Percentiles rank a stretch among this genome's conserved stretches.
Conservation (phyloP, 345 rosid species). For the Linum trigynum region DNA sequence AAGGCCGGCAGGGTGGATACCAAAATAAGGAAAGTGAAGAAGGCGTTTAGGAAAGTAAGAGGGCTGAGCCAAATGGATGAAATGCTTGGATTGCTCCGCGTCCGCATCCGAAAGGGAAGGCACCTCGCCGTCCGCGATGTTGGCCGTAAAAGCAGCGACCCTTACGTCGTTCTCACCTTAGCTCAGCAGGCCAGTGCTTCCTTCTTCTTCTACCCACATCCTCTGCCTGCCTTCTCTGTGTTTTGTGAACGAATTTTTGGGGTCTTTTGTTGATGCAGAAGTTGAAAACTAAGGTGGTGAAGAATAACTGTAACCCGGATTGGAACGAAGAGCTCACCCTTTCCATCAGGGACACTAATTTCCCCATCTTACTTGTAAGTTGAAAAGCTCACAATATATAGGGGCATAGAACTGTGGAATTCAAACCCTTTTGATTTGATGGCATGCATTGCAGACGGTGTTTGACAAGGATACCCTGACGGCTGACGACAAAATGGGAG, state of each 20-base stretch:
- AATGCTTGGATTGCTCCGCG: neutral
- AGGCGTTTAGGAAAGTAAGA: neutral
- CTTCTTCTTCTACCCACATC: neutral
- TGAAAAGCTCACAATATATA: too few relatives aligned
- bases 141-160: neutral
- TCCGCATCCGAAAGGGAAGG: neutral
- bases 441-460: neutral
- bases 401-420: too few relatives aligned
- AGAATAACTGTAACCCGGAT: slow-evolving; percentile 20
- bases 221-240: neutral
- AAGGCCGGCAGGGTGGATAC: neutral
- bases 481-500: slow-evolving; percentile 2
- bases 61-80: neutral
- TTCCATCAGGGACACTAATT: slow-evolving; percentile 15
- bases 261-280: slow-evolving; percentile 12
- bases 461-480: slow-evolving; percentile 1
- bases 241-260: neutral
- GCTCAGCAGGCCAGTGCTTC: neutral
- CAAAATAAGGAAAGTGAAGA: neutral
- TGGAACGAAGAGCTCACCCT: slow-evolving; percentile 30
- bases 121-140: neutral
- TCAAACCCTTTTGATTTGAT: too few relatives aligned
- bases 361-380: slow-evolving; percentile 22
- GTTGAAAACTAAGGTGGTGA: slow-evolving; percentile 22
- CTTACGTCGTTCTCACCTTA: slow-evolving; percentile 4